Evolutionary conservation across 805 yeast species (phyloP).

Genomic region (Nakazawaea siamensis): DNA sequence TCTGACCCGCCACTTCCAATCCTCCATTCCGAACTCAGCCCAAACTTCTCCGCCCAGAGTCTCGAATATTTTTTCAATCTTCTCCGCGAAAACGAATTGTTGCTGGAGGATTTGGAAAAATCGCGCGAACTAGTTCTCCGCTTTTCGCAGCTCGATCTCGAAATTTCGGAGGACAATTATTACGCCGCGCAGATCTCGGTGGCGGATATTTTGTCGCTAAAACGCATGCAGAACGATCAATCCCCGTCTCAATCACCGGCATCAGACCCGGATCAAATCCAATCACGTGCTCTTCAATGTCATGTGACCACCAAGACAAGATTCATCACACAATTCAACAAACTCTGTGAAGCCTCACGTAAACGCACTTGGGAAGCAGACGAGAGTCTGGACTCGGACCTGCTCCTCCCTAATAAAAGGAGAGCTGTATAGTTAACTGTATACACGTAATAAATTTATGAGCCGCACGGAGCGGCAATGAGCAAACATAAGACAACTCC

Average conservation of each 20-base stretch:
- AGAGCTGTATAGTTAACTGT: too few species aligned
- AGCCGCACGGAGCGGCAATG: too few species aligned
- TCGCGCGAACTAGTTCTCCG: conserved; percentile 8
- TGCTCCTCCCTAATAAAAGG: too few species aligned
- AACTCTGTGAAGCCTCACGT: too few species aligned
- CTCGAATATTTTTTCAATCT: conserved; percentile 7
- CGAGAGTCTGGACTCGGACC: too few species aligned
- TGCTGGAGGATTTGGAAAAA: conserved; percentile 12
- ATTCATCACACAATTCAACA: conserved; percentile 8
- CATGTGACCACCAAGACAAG: conserved; percentile 3
- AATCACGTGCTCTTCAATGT: conserved; percentile 3
- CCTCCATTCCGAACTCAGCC: conserved; percentile 1
- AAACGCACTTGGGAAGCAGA: too few species aligned
- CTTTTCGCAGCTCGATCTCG: conserved; percentile 1
- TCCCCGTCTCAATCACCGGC: not conserved
- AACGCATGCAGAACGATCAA: not conserved
- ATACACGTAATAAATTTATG: too few species aligned
- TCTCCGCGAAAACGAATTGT: conserved; percentile 5
- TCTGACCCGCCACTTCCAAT: not conserved
- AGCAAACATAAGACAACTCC: too few species aligned
- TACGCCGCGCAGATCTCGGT: conserved; percentile 8
- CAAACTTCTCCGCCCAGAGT: not conserved
- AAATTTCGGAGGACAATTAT: conserved; percentile 8
- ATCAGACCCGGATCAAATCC: not conserved
- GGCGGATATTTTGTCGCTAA: conserved; percentile 5